Evolutionary conservation across 192 early-diverging fungal species (phyloP), one percentile per base, ranked within the genome.

Genomic region (Coemansia sp.): DNA sequence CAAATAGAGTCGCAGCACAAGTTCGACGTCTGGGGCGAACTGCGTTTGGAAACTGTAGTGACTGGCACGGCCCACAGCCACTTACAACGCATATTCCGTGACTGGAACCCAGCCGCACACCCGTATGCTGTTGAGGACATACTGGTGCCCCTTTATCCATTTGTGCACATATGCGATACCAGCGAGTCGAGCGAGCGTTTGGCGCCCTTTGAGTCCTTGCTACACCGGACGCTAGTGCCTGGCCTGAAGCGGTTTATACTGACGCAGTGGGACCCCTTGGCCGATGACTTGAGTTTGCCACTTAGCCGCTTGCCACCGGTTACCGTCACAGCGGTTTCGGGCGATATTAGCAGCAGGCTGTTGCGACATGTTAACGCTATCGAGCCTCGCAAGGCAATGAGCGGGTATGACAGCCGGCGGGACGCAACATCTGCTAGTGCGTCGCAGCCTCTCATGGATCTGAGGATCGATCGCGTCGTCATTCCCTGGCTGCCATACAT

Each of bases 401-500:
- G 41, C 7, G 45, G 12, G 15, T 68, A 66, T 39, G 34, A 29
- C 0, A 55, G 53, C 36, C 44, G 27, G 5, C 45, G 62, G 1
- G 12, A 12, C 38, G 24, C 22, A 19, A 19, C 51, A 9, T 38
- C 11, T 5, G 36, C 58, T 22, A 4, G 10, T 17, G 55, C 65
- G 10, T 20, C 32, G 29, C 48, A 29, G 31, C 40, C 41, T 1
- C 59, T 82, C 32, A 27, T 17, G 0, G 64, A 60, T 2, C 51
- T 82, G 34, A 68, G 75, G 4, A 36, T 82, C 15, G 80, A 77
- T 46, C 71, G 55, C 22, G 44, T 50, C 9, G 59, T 82, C 38
- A 60, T 82, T 12, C 80, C 80, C 4, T 82, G 80, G 80, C 63
- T 82, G 45, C 80, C 80, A 4, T 82, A 74, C 65, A 68, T 82